A percentile compares a stretch with the other conserved stretches of the same genome.
These are phyloP conservation scores for Amanita polypyramis DNA, from an alignment of 768 basidiomycete species.

Conservation along the genomic window DNA sequence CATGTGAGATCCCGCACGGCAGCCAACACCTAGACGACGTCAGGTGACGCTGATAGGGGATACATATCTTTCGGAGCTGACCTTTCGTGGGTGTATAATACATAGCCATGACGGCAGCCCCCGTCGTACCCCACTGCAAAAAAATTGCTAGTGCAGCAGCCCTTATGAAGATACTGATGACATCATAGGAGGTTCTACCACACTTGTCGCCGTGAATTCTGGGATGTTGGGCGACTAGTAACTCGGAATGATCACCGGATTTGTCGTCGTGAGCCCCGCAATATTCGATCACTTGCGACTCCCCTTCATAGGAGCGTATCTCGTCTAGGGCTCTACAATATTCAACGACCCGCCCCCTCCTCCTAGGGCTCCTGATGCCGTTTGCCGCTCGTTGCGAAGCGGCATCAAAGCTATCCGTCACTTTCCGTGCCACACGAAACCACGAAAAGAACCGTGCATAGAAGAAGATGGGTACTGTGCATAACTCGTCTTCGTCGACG, in stretches of 20 bases:
- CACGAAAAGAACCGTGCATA: constrained; percentile 15
- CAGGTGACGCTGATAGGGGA: not conserved
- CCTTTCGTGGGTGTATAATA: constrained; percentile 16
- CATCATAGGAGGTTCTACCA: not conserved
- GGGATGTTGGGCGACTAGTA: too few relatives aligned
- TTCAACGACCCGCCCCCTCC: not conserved
- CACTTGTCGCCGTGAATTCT: not conserved
- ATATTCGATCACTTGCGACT: too few relatives aligned
- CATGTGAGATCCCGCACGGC: constrained; percentile 1
- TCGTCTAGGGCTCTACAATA: not conserved
- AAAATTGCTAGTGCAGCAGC: constrained; percentile 12
- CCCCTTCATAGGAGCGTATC: too few relatives aligned
- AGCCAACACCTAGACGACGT: not conserved
- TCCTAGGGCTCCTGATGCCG: not conserved
- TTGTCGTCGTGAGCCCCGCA: too few relatives aligned
- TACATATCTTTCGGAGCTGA: not conserved
- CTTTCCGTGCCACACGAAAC: constrained; percentile 9
- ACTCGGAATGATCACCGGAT: too few relatives aligned
- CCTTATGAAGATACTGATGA: constrained; percentile 9
- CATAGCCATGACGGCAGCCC: constrained; percentile 14
- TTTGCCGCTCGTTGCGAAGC: not conserved
- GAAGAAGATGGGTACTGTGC: constrained; percentile 14
- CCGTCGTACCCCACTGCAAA: constrained; percentile 18
- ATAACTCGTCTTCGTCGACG: constrained; percentile 10
- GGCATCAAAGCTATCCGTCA: constrained; percentile 10